Conservation (phyloP, 2,329 filamentous ascomycete species). For the Meredithiella fracta region DNA sequence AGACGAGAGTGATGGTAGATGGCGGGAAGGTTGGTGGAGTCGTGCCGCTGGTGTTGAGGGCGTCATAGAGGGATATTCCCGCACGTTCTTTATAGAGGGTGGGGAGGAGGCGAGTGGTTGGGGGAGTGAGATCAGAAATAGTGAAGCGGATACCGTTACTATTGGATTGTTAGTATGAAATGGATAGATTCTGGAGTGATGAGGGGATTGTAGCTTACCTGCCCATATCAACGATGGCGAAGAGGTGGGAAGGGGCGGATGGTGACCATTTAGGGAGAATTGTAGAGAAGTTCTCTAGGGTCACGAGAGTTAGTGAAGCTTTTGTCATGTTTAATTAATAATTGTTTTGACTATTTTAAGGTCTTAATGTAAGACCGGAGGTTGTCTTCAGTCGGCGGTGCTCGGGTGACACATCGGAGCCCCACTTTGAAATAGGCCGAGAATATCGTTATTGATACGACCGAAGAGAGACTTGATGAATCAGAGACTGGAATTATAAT, state of each 20-base stretch:
- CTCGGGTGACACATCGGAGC: constrained; percentile 18
- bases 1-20: constrained; percentile 47
- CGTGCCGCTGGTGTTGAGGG: constrained; percentile 36
- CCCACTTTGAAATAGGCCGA: too few species aligned
- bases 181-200: background rate
- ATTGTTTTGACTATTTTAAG: too few species aligned
- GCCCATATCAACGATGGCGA: constrained; percentile 44
- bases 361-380: too few species aligned
- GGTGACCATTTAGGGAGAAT: constrained; percentile 35
- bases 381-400: too few species aligned
- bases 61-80: constrained; percentile 75
- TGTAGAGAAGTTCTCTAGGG: constrained; percentile 33
- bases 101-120: constrained; percentile 52
- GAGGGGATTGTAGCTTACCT: constrained; percentile 24
- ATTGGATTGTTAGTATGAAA: constrained; percentile 3
- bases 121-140: constrained; percentile 62
- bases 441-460: too few species aligned
- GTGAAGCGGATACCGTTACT: constrained; percentile 92
- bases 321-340: too few species aligned
- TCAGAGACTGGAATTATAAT: too few species aligned
- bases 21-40: constrained; percentile 29
- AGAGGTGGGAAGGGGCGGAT: constrained; percentile 30
- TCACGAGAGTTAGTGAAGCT: constrained; percentile 22
- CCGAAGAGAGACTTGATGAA: too few species aligned
- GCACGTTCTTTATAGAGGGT: constrained; percentile 66